Percentiles rank a stretch among this genome's conserved stretches.
Conservation (phyloP, 2,329 filamentous ascomycete genomes). For the Colletotrichum australisinense region DNA sequence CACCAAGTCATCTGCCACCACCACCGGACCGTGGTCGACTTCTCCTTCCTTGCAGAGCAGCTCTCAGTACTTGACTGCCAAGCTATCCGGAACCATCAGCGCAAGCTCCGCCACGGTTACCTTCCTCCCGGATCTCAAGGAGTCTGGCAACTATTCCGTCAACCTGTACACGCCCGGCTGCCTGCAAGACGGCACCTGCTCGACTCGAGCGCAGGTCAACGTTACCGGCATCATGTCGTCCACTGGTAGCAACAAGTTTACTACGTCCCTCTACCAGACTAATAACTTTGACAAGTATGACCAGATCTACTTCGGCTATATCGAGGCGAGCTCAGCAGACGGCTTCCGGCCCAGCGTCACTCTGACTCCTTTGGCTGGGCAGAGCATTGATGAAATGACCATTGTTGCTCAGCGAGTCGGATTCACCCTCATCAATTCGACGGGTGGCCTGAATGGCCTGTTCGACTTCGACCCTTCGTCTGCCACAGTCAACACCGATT, state of each 20-base stretch:
- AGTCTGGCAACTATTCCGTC: slow-evolving; percentile 92
- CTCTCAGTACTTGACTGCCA: slow-evolving; percentile 81
- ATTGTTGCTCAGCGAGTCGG: slow-evolving; percentile 91
- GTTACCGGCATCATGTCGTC: slow-evolving; percentile 78
- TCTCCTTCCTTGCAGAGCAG: slow-evolving; percentile 76
- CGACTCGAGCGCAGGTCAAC: slow-evolving; percentile 81
- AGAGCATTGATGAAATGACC: slow-evolving; percentile 71
- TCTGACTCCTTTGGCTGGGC: slow-evolving; percentile 74
- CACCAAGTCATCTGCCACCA: slow-evolving; percentile 73
- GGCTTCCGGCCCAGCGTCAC: slow-evolving; percentile 86
- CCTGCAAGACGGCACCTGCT: slow-evolving; percentile 80
- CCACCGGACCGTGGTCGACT: slow-evolving; percentile 79
- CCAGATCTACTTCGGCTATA: slow-evolving; percentile 85
- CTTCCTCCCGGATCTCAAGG: slow-evolving; percentile 85
- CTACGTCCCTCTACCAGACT: slow-evolving; percentile 82
- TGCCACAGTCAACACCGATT: slow-evolving; percentile 68
- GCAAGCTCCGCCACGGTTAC: slow-evolving; percentile 75
- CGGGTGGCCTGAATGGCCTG: slow-evolving; percentile 86
- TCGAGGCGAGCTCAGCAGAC: slow-evolving; percentile 75
- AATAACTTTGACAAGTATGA: slow-evolving; percentile 99
- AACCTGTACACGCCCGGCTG: slow-evolving; percentile 95
- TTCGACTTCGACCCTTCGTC: slow-evolving; percentile 85
- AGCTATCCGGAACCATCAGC: slow-evolving; percentile 66
- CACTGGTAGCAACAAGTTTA: slow-evolving; percentile 59
- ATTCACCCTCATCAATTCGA: slow-evolving; percentile 79